A percentile compares a stretch with the other conserved stretches of the same genome.
phyloP scores from a whole-genome alignment of 768 basidiomycete species.

The Cubamyces sp. region DNA sequence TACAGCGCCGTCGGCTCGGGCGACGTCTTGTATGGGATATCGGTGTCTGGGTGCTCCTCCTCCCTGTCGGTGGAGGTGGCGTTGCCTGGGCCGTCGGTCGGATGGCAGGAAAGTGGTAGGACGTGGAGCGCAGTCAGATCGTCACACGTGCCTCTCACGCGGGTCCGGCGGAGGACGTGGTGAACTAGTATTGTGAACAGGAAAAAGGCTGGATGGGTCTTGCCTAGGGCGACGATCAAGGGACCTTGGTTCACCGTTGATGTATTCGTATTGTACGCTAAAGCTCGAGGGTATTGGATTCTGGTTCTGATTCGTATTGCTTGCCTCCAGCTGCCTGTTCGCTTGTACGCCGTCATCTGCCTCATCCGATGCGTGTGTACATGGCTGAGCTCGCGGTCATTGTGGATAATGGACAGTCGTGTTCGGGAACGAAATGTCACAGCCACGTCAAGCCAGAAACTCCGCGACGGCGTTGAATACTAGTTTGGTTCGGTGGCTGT shows the following conservation, averaged over 20 bases:
- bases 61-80: conserved; percentile 61
- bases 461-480: background rate
- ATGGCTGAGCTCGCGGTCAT: too few relatives aligned
- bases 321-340: background rate
- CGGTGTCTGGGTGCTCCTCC: conserved; percentile 75
- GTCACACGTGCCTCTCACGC: conserved; percentile 3
- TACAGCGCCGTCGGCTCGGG: conserved; percentile 75
- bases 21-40: conserved; percentile 82
- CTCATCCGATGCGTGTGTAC: background rate
- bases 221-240: background rate
- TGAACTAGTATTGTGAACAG: background rate
- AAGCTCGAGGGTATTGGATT: conserved; percentile 4
- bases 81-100: conserved; percentile 62
- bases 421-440: background rate
- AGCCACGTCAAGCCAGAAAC: background rate
- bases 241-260: background rate
- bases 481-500: conserved; percentile 6
- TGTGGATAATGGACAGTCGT: too few relatives aligned
- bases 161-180: background rate
- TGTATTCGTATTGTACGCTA: conserved; percentile 16
- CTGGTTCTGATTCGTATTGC: background rate
- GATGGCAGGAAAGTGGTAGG: conserved; percentile 56
- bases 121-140: background rate
- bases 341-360: too few relatives aligned
- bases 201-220: background rate